phyloP scores from a whole-genome alignment of 1,284 basidiomycete genomes.

The Austroboletus olivaceoglutinosus region DNA sequence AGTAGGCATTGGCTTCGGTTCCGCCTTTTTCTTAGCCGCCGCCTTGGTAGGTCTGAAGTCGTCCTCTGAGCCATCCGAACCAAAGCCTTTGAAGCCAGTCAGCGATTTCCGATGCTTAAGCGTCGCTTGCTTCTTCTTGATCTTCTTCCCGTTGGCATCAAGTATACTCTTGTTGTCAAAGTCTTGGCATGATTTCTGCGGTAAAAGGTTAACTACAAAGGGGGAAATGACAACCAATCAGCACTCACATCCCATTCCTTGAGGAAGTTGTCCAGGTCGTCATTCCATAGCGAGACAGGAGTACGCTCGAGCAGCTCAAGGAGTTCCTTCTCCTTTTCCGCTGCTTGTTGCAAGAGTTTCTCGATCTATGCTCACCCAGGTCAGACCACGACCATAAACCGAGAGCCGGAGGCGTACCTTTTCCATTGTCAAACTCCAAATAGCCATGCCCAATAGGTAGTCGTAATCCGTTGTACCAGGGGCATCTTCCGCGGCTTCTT shows the following conservation, averaged over 20 bases:
- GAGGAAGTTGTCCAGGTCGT: conserved; percentile 84
- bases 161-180: conserved; percentile 55
- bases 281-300: conserved; percentile 88
- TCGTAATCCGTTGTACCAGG: conserved; percentile 77
- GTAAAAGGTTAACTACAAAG: conserved; percentile 9
- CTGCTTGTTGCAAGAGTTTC: conserved; percentile 78
- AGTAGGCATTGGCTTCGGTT: conserved; percentile 30
- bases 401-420: conserved; percentile 56
- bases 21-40: conserved; percentile 44
- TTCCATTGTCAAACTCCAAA: conserved; percentile 93
- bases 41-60: conserved; percentile 77
- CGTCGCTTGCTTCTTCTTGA: conserved; percentile 76
- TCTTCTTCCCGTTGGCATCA: conserved; percentile 58
- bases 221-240: conserved; percentile 1
- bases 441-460: conserved; percentile 93
- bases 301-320: conserved; percentile 75
- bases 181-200: conserved; percentile 60
- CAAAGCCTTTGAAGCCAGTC: conserved; percentile 49
- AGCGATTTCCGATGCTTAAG: conserved; percentile 69
- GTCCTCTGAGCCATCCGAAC: conserved; percentile 60
- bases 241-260: conserved; percentile 77
- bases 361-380: conserved; percentile 62
- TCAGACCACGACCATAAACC: conserved; percentile 1
- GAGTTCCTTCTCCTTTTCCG: conserved; percentile 83
- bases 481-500: conserved; percentile 47